These are phyloP conservation scores for Purpureocillium takamizusanense DNA, from an alignment of 2,329 filamentous ascomycete species.

Conservation along the genomic window DNA sequence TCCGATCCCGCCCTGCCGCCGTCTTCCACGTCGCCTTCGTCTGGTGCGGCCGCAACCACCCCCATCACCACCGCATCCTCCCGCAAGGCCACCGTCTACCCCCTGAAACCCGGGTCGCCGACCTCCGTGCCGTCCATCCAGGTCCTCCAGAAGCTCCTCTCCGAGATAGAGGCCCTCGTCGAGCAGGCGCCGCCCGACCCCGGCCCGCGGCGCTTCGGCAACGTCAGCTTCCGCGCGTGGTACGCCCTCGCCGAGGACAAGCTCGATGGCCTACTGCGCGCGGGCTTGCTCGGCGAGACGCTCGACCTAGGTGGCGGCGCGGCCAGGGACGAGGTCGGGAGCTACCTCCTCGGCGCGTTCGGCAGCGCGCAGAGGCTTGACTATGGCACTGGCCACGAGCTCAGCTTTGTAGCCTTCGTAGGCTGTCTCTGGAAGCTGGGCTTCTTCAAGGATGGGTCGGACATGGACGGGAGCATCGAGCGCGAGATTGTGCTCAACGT, in stretches of 20 bases:
- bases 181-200: conserved; percentile 74
- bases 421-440: conserved; percentile 86
- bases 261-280: conserved; percentile 27
- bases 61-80: too few relatives aligned
- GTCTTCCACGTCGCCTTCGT: too few relatives aligned
- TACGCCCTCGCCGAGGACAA: conserved; percentile 57
- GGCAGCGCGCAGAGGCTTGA: conserved; percentile 84
- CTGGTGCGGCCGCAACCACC: too few relatives aligned
- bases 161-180: conserved; percentile 56
- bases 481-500: conserved; percentile 73
- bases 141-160: conserved; percentile 57
- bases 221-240: conserved; percentile 85
- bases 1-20: conserved; percentile 14
- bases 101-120: conserved; percentile 27
- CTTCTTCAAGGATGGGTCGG: conserved; percentile 53
- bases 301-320: conserved; percentile 25
- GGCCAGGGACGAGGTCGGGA: conserved; percentile 58
- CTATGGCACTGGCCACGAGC: conserved; percentile 92
- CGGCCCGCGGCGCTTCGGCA: conserved; percentile 84
- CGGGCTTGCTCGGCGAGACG: conserved; percentile 19
- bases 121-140: conserved; percentile 44
- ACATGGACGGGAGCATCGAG: conserved; percentile 49
- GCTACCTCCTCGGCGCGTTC: conserved; percentile 78
- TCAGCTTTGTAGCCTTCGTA: conserved; percentile 89
- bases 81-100: conserved; percentile 24